Evolutionary conservation across 208 protist genomes (phyloP).

Genomic region (Crithidia bombi): DNA sequence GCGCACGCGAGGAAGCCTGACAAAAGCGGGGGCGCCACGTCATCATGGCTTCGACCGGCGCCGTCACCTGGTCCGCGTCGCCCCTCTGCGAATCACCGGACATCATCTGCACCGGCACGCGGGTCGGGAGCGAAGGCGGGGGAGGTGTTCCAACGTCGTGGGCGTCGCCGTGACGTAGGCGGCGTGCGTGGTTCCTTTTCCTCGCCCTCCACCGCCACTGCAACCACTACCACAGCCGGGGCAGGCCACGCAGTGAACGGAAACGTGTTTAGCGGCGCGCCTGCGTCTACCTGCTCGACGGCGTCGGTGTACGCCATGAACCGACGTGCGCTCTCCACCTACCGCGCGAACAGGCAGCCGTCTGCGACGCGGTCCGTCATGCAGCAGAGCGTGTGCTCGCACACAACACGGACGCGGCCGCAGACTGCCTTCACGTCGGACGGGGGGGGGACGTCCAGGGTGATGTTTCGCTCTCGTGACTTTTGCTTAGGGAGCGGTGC

Average conservation of each 20-base stretch:
- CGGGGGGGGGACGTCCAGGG: conserved; percentile 61
- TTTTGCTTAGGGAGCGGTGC: neutral
- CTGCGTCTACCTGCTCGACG: neutral
- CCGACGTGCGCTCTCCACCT: conserved; percentile 10
- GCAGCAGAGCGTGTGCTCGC: conserved; percentile 38
- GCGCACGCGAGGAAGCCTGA: too few species aligned
- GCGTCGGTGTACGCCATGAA: conserved; percentile 3
- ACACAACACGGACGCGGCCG: conserved; percentile 52
- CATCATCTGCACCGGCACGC: neutral
- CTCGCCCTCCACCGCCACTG: neutral
- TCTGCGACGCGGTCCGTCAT: conserved; percentile 40
- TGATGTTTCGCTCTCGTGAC: conserved; percentile 43
- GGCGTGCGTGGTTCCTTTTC: neutral
- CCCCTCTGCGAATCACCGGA: neutral
- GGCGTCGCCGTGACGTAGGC: neutral
- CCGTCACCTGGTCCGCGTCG: neutral
- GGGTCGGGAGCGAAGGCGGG: neutral
- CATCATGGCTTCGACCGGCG: neutral
- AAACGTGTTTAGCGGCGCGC: neutral
- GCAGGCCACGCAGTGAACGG: neutral
- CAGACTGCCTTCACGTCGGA: conserved; percentile 53
- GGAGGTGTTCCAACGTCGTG: neutral
- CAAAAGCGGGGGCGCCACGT: neutral
- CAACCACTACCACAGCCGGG: neutral
- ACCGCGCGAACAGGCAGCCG: conserved; percentile 2